Percentiles rank a stretch among this genome's conserved stretches.
Conservation (phyloP, 495 filamentous ascomycete species). For the Cercophora newfieldiana region DNA sequence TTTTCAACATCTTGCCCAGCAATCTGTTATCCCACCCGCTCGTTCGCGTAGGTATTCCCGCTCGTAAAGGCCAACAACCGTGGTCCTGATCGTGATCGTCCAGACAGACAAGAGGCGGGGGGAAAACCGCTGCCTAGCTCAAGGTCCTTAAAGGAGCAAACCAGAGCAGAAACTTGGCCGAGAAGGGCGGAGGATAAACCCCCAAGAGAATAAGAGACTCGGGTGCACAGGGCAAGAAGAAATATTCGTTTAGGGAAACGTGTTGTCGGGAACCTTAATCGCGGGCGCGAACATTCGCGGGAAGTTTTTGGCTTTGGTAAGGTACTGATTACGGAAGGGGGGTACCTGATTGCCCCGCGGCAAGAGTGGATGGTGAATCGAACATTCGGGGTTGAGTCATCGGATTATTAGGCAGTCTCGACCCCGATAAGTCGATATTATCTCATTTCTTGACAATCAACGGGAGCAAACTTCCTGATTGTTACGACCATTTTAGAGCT, state of each 20-base stretch:
- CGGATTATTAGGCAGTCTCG: slow-evolving; percentile 1
- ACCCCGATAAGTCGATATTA: slow-evolving; percentile 11
- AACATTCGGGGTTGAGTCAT: slow-evolving; percentile 6
- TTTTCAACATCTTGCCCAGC: slow-evolving; percentile 83
- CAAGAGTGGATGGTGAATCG: slow-evolving; percentile 4
- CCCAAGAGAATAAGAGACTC: no score
- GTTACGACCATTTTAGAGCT: no score
- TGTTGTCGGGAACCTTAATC: not conserved
- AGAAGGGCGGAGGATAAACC: not conserved
- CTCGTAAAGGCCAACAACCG: no score
- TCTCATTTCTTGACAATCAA: not conserved
- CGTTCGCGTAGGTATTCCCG: not conserved
- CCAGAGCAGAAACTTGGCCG: no score
- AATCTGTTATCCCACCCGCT: not conserved
- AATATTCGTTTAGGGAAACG: no score
- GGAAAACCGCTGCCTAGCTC: no score
- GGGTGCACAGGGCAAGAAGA: no score
- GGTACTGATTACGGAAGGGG: not conserved
- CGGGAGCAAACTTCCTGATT: not conserved
- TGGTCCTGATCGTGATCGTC: no score
- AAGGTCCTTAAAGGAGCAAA: no score
- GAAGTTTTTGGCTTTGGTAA: not conserved
- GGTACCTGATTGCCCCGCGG: slow-evolving; percentile 14
- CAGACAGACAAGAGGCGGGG: no score
- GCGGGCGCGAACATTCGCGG: not conserved